Percentiles rank a stretch among this genome's conserved stretches.
phyloP scores from a whole-genome alignment of 2,329 filamentous ascomycete genomes.

The Hyphodiscus sp. region DNA sequence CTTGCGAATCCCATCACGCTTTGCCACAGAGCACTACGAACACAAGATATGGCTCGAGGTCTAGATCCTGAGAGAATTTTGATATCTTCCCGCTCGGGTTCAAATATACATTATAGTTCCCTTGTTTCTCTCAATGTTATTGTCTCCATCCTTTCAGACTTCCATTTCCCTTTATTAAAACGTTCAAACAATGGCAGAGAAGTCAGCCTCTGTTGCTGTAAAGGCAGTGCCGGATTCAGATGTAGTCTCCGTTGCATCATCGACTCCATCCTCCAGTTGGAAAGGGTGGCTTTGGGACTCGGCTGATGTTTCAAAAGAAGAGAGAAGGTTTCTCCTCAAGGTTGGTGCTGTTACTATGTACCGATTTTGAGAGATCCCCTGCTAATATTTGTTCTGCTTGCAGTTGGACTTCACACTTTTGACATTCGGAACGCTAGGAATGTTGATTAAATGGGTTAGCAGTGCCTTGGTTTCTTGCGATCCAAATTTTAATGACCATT shows the following conservation, averaged over 20 bases:
- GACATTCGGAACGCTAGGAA: slow-evolving; percentile 12
- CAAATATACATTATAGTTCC: too few species aligned
- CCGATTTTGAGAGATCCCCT: not conserved
- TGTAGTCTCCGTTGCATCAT: not conserved
- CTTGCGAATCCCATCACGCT: slow-evolving; percentile 10
- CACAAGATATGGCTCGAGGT: too few species aligned
- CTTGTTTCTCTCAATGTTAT: too few species aligned
- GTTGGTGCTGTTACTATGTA: slow-evolving; percentile 30
- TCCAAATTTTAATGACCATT: not conserved
- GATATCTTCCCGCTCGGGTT: too few species aligned
- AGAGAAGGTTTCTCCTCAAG: slow-evolving; percentile 41
- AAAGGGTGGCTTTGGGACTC: slow-evolving; percentile 46
- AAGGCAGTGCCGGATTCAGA: not conserved
- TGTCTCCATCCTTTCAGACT: too few species aligned
- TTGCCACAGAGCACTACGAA: not conserved
- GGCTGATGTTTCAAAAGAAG: slow-evolving; percentile 43
- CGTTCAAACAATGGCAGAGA: too few species aligned
- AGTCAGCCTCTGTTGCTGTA: too few species aligned
- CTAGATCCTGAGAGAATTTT: too few species aligned
- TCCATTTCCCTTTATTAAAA: too few species aligned
- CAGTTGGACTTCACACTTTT: slow-evolving; percentile 12
- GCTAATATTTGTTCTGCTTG: not conserved
- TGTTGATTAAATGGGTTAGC: slow-evolving; percentile 16
- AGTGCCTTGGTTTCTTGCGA: not conserved
- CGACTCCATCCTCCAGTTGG: slow-evolving; percentile 32